Evolutionary conservation across 164 flowering plant genomes (phyloP).

Genomic region (Vitis rotundifolia): DNA sequence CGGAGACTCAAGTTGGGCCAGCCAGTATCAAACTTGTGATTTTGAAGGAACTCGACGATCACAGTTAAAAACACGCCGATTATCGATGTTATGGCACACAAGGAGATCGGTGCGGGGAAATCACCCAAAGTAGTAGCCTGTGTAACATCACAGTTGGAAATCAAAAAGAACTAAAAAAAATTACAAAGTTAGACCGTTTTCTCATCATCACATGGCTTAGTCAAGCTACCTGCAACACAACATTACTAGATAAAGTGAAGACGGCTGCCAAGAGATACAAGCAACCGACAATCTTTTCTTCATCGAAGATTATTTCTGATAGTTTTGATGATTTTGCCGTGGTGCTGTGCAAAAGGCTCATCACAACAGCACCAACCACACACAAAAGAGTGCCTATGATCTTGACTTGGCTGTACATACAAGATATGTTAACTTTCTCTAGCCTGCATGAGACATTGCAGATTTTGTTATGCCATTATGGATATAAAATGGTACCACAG

Average conservation of each 20-base stretch:
- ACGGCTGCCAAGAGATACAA: conserved; percentile 66
- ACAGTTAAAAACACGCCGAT: conserved; percentile 51
- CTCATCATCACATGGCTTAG: background rate
- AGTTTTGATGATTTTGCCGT: conserved; percentile 1
- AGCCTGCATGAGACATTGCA: conserved; percentile 38
- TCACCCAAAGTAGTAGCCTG: conserved; percentile 71
- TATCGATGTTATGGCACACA: conserved; percentile 60
- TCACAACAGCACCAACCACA: conserved; percentile 64
- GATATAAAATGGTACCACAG: too few species aligned
- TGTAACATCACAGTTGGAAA: background rate
- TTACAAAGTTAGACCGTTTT: background rate
- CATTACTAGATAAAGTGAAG: conserved; percentile 45
- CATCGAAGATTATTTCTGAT: conserved; percentile 19
- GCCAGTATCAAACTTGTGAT: conserved; percentile 27
- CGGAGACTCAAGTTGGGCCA: conserved; percentile 24
- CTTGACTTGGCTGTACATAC: conserved; percentile 67
- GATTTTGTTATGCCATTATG: background rate
- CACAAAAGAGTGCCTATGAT: conserved; percentile 75
- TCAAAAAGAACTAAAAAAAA: background rate
- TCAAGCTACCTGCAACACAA: conserved; percentile 65
- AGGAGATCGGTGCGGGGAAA: conserved; percentile 82
- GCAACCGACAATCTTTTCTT: conserved; percentile 56
- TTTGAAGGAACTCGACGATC: conserved; percentile 38
- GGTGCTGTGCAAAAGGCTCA: conserved; percentile 62
- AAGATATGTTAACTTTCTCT: conserved; percentile 59